These are phyloP conservation scores for Helicocarpus griseus DNA, from an alignment of 2,329 filamentous ascomycete genomes.

Conservation along the genomic window DNA sequence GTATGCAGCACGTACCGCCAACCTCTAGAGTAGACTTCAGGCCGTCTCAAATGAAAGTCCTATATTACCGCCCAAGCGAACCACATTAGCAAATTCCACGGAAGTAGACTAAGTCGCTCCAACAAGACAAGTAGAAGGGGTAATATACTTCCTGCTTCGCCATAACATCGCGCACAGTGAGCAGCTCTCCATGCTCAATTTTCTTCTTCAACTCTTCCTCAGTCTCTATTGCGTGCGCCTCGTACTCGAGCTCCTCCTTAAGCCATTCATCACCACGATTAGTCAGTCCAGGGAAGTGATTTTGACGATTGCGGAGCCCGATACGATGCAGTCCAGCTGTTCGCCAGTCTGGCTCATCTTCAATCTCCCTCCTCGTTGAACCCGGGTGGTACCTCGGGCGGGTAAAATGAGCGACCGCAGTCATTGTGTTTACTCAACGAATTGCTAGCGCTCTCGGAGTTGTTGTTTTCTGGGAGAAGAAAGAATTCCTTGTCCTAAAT, in stretches of 20 bases:
- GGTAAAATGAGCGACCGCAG: background rate
- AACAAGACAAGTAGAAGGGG: background rate
- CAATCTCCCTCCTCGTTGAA: constrained; percentile 31
- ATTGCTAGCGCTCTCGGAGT: too few species aligned
- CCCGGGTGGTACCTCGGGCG: constrained; percentile 26
- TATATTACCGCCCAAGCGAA: constrained; percentile 11
- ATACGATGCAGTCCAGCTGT: constrained; percentile 30
- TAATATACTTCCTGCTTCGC: constrained; percentile 17
- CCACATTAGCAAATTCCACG: background rate
- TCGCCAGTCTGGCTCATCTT: constrained; percentile 36
- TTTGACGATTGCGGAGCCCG: constrained; percentile 29
- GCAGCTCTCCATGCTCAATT: constrained; percentile 16
- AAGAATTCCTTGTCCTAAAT: too few species aligned
- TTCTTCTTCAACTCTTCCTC: constrained; percentile 18
- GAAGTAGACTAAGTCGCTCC: background rate
- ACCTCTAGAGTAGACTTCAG: constrained; percentile 35
- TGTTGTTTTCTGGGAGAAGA: too few species aligned
- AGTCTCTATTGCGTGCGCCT: constrained; percentile 19
- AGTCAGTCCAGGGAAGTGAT: constrained; percentile 31
- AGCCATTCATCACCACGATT: constrained; percentile 23
- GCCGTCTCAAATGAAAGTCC: constrained; percentile 37
- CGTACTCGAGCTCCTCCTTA: constrained; percentile 15
- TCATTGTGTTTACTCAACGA: background rate
- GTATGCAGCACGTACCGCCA: constrained; percentile 43
- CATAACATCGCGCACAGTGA: constrained; percentile 21